Percentiles rank a stretch among this genome's conserved stretches.
phyloP scores from a whole-genome alignment of 805 yeast species.

The Candida pini region DNA sequence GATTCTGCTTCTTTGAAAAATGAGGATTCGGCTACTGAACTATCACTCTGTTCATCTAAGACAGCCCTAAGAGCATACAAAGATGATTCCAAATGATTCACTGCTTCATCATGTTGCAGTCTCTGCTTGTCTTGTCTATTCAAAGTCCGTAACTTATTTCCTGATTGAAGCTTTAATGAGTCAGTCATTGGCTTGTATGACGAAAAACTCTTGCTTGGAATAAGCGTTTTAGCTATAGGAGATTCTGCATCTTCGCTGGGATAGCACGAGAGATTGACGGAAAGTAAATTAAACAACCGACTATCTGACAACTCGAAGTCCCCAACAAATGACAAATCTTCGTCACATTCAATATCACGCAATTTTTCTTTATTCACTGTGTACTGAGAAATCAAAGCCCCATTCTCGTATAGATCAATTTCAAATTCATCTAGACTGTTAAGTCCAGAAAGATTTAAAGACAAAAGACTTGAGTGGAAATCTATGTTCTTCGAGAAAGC shows the following conservation, averaged over 20 bases:
- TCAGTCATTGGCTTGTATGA: slow-evolving; percentile 45
- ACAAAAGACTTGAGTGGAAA: slow-evolving; percentile 27
- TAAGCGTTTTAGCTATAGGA: slow-evolving; percentile 12
- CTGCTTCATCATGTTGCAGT: slow-evolving; percentile 46
- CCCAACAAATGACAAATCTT: slow-evolving; percentile 29
- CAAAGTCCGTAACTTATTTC: slow-evolving; percentile 44
- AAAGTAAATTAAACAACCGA: slow-evolving; percentile 42
- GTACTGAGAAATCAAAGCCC: slow-evolving; percentile 8
- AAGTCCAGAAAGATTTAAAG: slow-evolving; percentile 36
- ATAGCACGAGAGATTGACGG: slow-evolving; percentile 32
- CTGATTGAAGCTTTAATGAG: slow-evolving; percentile 40
- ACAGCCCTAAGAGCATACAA: slow-evolving; percentile 63
- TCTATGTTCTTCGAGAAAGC: slow-evolving; percentile 46
- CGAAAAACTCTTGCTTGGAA: slow-evolving; percentile 28
- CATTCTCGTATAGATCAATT: slow-evolving; percentile 32
- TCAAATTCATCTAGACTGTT: slow-evolving; percentile 28
- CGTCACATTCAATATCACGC: slow-evolving; percentile 33
- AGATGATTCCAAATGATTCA: slow-evolving; percentile 67
- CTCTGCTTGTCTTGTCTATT: slow-evolving; percentile 53
- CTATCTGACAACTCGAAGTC: slow-evolving; percentile 10
- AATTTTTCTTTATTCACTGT: slow-evolving; percentile 13
- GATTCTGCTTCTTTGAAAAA: slow-evolving; percentile 32
- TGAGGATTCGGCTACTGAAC: slow-evolving; percentile 34
- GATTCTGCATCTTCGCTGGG: slow-evolving; percentile 8
- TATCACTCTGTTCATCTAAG: slow-evolving; percentile 50